These are phyloP conservation scores for Dissophora ornata DNA, from an alignment of 192 early-diverging fungal genomes.

Conservation along the genomic window DNA sequence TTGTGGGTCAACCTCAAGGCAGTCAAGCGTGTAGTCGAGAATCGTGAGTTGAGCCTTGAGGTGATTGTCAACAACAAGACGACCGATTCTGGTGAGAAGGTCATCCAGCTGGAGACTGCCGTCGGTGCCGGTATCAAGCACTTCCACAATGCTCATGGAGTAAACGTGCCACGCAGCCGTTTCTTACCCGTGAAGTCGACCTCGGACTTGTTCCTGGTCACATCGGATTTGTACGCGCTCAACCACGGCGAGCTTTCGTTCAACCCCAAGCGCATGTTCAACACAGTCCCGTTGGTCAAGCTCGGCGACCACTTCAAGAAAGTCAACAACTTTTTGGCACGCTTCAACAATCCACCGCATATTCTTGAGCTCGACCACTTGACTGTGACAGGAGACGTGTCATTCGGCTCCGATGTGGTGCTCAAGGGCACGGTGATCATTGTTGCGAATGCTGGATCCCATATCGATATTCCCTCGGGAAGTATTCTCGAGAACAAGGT, in stretches of 20 bases:
- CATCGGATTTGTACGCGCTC: constrained; percentile 92
- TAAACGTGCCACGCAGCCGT: constrained; percentile 96
- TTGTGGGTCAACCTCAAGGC: constrained; percentile 88
- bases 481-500: constrained; percentile 98
- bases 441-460: constrained; percentile 95
- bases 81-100: constrained; percentile 91
- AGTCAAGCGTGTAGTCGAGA: constrained; percentile 86
- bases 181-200: constrained; percentile 99
- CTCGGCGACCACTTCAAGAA: constrained; percentile 99
- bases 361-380: constrained; percentile 98
- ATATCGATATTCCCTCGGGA: constrained; percentile 96
- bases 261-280: constrained; percentile 95
- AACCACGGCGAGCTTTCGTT: constrained; percentile 92
- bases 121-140: constrained; percentile 99
- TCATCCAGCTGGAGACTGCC: constrained; percentile 98
- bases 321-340: constrained; percentile 86
- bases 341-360: constrained; percentile 95
- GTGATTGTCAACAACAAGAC: constrained; percentile 99
- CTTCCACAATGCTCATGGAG: constrained; percentile 92
- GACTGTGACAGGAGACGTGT: constrained; percentile 98
- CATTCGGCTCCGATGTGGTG: constrained; percentile 93
- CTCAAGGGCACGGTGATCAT: constrained; percentile 97
- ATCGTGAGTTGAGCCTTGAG: constrained; percentile 82
- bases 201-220: constrained; percentile 96
- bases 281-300: constrained; percentile 94